phyloP scores from a whole-genome alignment of 495 filamentous ascomycete species.

The Rostrohypoxylon terebratum region DNA sequence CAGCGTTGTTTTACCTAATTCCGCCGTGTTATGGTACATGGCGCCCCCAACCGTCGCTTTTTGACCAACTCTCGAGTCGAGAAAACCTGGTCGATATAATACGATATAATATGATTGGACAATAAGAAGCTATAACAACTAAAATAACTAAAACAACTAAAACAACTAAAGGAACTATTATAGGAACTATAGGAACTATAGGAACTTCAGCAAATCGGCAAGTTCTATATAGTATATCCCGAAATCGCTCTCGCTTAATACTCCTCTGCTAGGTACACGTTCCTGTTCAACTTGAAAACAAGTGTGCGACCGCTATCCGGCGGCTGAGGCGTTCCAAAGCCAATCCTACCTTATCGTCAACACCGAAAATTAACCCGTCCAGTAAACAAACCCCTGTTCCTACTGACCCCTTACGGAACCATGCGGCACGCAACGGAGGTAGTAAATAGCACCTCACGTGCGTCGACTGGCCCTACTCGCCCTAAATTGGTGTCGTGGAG shows the following conservation, averaged over 20 bases:
- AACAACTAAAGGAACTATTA: too few species aligned
- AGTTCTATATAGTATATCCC: constrained; percentile 7
- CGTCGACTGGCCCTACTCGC: constrained; percentile 10
- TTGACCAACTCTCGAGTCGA: not conserved
- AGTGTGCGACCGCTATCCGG: not conserved
- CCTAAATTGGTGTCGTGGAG: constrained; percentile 10
- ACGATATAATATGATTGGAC: not conserved
- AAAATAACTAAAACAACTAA: too few species aligned
- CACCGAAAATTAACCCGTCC: not conserved
- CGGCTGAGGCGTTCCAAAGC: constrained; percentile 18
- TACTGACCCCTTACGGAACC: not conserved
- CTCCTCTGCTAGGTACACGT: not conserved
- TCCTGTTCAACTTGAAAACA: not conserved
- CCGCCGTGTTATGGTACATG: not conserved
- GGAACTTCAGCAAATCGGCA: not conserved
- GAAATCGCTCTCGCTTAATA: not conserved
- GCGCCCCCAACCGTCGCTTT: constrained; percentile 3
- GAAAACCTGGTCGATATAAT: constrained; percentile 5
- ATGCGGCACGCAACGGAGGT: not conserved
- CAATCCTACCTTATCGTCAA: constrained; percentile 10
- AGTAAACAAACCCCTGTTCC: constrained; percentile 5
- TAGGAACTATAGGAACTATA: too few species aligned
- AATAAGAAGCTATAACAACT: not conserved
- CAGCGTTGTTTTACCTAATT: constrained; percentile 1
- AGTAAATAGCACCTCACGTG: constrained; percentile 28